Percentiles rank a stretch among this genome's conserved stretches.
phyloP scores from a whole-genome alignment of 2,329 filamentous ascomycete genomes.

The Pleurostoma richardsiae region DNA sequence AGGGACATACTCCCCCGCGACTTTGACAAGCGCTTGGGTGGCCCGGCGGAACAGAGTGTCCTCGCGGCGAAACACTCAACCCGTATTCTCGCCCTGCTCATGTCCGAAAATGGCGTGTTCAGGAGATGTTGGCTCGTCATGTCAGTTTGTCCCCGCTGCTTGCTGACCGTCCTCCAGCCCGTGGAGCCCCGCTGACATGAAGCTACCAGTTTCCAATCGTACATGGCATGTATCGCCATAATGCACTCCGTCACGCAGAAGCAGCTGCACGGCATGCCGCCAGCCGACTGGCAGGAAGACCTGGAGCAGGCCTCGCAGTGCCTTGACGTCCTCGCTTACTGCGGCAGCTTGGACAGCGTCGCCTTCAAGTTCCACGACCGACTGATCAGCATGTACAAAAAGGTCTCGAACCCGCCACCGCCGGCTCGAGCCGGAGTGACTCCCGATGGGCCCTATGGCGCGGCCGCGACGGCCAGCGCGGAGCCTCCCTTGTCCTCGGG shows the following conservation, averaged over 20 bases:
- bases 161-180: no score
- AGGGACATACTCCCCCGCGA: not conserved
- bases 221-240: conserved; percentile 20
- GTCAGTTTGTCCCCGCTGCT: conserved; percentile 10
- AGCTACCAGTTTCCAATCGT: conserved; percentile 19
- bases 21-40: conserved; percentile 4
- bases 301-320: conserved; percentile 17
- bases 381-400: conserved; percentile 1
- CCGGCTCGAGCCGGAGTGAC: no score
- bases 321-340: conserved; percentile 10
- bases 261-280: conserved; percentile 17
- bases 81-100: conserved; percentile 14
- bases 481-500: no score
- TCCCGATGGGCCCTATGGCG: no score
- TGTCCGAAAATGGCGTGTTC: conserved; percentile 14
- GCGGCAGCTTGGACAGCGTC: conserved; percentile 3
- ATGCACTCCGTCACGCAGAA: conserved; percentile 23
- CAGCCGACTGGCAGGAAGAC: conserved; percentile 16
- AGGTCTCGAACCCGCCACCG: no score
- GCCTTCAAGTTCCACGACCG: conserved; percentile 7
- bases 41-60: conserved; percentile 15
- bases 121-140: conserved; percentile 22
- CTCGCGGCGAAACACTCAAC: conserved; percentile 18
- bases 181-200: no score
- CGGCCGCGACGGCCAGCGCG: no score